These are phyloP conservation scores for Trypanosoma scelopori DNA, from an alignment of 208 protist species.

Conservation along the genomic window DNA sequence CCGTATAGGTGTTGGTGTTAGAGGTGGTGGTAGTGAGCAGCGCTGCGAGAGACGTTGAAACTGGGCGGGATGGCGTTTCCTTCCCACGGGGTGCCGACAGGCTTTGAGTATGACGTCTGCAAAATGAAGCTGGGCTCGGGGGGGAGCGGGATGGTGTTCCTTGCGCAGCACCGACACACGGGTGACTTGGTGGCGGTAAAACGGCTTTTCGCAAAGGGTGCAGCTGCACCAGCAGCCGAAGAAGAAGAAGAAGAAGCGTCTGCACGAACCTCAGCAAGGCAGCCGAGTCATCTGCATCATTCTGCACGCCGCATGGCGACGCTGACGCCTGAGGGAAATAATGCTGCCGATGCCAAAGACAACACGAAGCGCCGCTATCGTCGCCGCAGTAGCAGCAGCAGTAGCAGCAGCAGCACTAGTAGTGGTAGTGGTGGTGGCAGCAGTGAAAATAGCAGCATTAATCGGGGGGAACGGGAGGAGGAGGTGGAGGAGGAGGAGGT, in stretches of 20 bases:
- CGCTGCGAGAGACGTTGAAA: not conserved
- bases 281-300: not conserved
- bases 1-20: too few species aligned
- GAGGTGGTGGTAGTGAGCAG: too few species aligned
- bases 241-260: too few species aligned
- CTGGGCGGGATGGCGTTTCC: not conserved
- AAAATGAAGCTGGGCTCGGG: slow-evolving; percentile 73
- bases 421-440: not conserved
- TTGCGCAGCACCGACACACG: slow-evolving; percentile 40
- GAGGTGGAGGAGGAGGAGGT: not conserved
- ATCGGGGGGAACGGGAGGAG: not conserved
- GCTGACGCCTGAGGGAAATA: not conserved
- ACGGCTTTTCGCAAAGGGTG: slow-evolving; percentile 40
- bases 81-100: not conserved
- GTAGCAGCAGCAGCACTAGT: not conserved
- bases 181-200: slow-evolving; percentile 70
- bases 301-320: not conserved
- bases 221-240: not conserved
- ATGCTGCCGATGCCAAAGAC: not conserved
- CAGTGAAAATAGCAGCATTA: not conserved
- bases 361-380: too few species aligned
- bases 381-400: too few species aligned
- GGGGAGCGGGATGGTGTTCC: slow-evolving; percentile 70
- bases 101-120: slow-evolving; percentile 67
- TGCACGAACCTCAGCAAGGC: not conserved